Percentiles rank a stretch among this genome's conserved stretches.
Conservation (phyloP, 129 eudicot species). For the Mikania micrantha region DNA sequence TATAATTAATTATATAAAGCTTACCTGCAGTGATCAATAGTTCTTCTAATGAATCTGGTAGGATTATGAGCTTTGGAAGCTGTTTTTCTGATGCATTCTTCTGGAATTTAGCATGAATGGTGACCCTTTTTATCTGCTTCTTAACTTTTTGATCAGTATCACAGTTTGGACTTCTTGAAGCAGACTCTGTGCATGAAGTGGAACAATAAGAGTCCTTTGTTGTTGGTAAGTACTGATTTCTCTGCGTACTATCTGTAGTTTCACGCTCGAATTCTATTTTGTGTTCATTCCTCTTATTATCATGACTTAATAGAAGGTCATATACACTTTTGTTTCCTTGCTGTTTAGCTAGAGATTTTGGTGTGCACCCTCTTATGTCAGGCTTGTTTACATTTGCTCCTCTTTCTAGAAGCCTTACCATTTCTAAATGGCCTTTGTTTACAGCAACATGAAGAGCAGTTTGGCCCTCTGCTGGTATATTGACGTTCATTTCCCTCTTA, state of each 20-base stretch:
- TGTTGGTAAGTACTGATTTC: constrained; percentile 16
- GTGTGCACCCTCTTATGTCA: constrained; percentile 48
- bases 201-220: constrained; percentile 25
- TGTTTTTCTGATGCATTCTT: constrained; percentile 26
- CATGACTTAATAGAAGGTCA: constrained; percentile 35
- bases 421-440: constrained; percentile 44
- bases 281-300: constrained; percentile 37
- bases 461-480: constrained; percentile 41
- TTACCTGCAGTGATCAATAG: constrained; percentile 63
- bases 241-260: constrained; percentile 6
- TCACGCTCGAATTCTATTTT: constrained; percentile 39
- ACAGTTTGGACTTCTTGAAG: constrained; percentile 26
- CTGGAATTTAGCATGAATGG: constrained; percentile 55
- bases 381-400: constrained; percentile 38
- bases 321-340: constrained; percentile 39
- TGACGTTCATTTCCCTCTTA: constrained; percentile 21
- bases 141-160: constrained; percentile 23
- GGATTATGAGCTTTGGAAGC: constrained; percentile 58
- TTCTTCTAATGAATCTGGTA: constrained; percentile 85
- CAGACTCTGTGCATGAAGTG: constrained; percentile 14
- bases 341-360: constrained; percentile 38
- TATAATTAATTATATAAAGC: constrained; percentile 9
- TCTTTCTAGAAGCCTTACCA: constrained; percentile 44
- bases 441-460: constrained; percentile 47
- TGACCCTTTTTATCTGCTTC: constrained; percentile 43